Conservation (phyloP, 2,329 filamentous ascomycete genomes). For the Tricladium varicosporioides region DNA sequence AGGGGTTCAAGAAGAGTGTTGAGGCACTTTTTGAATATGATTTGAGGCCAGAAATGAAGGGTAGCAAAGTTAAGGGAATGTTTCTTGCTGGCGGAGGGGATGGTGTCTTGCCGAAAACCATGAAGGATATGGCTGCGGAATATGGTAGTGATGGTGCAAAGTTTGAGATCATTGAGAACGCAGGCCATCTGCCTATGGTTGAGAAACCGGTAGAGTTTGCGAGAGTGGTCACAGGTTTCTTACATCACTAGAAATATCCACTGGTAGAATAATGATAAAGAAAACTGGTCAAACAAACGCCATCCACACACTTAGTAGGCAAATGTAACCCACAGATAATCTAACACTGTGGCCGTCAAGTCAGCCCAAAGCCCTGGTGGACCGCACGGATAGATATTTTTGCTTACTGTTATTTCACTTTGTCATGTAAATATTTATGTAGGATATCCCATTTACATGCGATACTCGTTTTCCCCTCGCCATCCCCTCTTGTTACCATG, state of each 20-base stretch:
- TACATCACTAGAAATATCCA: slow-evolving; percentile 33
- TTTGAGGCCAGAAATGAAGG: slow-evolving; percentile 54
- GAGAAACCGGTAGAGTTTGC: slow-evolving; percentile 71
- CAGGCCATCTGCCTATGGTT: slow-evolving; percentile 83
- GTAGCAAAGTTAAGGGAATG: slow-evolving; percentile 56
- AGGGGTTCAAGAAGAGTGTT: slow-evolving; percentile 67
- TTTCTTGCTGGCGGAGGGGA: slow-evolving; percentile 74
- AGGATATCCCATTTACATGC: too few relatives aligned
- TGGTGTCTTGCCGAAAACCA: slow-evolving; percentile 72
- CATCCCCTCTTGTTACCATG: too few relatives aligned
- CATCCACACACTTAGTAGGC: too few relatives aligned
- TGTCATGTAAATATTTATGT: too few relatives aligned
- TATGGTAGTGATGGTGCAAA: slow-evolving; percentile 55
- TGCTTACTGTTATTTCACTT: too few relatives aligned
- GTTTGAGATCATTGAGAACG: slow-evolving; percentile 63
- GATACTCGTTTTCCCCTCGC: too few relatives aligned
- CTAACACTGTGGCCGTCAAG: too few relatives aligned
- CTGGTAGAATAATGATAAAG: too few relatives aligned
- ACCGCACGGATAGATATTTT: too few relatives aligned
- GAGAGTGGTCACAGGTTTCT: slow-evolving; percentile 56
- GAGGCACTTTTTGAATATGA: slow-evolving; percentile 73
- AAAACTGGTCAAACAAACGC: too few relatives aligned
- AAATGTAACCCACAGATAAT: too few relatives aligned
- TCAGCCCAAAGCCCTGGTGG: too few relatives aligned
- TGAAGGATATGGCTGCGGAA: slow-evolving; percentile 67